Evolutionary conservation across 148 eudicot genomes (phyloP), one percentile per base, ranked within the genome.

Genomic region (Vaccinium vitisidaea): DNA sequence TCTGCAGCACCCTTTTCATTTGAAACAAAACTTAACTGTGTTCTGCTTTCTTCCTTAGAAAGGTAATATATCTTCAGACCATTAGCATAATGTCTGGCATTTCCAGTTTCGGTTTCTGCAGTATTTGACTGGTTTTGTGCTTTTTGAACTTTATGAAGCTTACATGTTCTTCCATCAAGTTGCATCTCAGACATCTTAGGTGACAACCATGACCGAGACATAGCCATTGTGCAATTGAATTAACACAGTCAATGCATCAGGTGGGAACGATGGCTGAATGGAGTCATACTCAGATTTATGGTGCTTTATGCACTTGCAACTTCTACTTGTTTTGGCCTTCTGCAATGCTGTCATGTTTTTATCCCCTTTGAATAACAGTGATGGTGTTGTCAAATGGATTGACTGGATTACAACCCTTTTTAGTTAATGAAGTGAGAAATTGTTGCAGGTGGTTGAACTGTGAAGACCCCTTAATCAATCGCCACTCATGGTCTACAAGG

Each of bases 381-480:
- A 81, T 81, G 43, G 65, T 81, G 43, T 14, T 67, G 49, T 49
- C 11, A 8, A 49, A 80, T 55, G 55, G 83, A 5, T 9, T 69
- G 46, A 58, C 16, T 82, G 49, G 77, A 50, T 67, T 69, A 75
- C 10, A 59, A 69, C 53, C 11, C 30, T 59, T 23, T 74, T n/a
- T 65, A 46, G 36, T 49, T 75, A 81, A 84, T 63, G 61, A 54
- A n/a, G 2, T 85, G 61, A 21, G 85, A 36, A 84, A 77, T 82
- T 78, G 15, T 13, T 86, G 82, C 91, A 96, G 99, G 92, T 96
- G 96, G 98, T 80, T 92, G 77, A 93, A 96, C 87, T 85, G 59
- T 82, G 98, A 92, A 85, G 96, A 96, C 83, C 92, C 91, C 21
- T 89, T 93, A 80, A 90, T 93, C 43, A 94, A 96, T 87, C 84